Evolutionary conservation across 371 early-diverging fungal species (phyloP).

Genomic region (Zopfochytrium polystomum): DNA sequence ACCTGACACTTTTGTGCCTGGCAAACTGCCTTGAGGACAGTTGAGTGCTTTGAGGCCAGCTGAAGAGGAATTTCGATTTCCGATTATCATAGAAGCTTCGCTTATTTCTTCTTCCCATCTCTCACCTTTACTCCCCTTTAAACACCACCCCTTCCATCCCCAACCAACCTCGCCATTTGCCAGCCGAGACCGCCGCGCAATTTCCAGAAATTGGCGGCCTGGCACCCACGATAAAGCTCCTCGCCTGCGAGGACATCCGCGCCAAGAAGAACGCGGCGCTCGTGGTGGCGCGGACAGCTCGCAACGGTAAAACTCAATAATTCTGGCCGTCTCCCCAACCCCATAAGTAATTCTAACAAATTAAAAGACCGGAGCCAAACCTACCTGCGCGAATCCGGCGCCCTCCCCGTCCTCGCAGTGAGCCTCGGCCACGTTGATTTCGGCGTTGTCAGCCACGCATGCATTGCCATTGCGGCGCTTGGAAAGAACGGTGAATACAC

Average conservation of each 20-base stretch:
- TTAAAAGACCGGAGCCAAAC: conserved; percentile 40
- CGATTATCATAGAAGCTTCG: too few relatives aligned
- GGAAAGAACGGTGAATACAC: conserved; percentile 39
- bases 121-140: neutral
- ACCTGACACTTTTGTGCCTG: conserved; percentile 42
- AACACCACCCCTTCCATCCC: too few relatives aligned
- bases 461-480: conserved; percentile 37
- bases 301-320: conserved; percentile 15
- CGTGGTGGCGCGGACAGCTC: conserved; percentile 32
- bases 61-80: too few relatives aligned
- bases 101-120: neutral
- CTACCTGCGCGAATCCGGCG: conserved; percentile 42
- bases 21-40: conserved; percentile 49
- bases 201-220: conserved; percentile 40
- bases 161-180: too few relatives aligned
- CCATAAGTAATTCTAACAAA: neutral
- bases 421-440: conserved; percentile 35
- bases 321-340: neutral
- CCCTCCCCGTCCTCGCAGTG: conserved; percentile 26
- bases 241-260: conserved; percentile 33
- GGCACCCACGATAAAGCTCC: conserved; percentile 32
- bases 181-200: conserved; percentile 36
- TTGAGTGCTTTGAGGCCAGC: conserved; percentile 8
- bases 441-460: conserved; percentile 32
- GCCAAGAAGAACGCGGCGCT: conserved; percentile 37